Conservation (phyloP, 2,329 filamentous ascomycete species). For the Pseudocercospora ulei region DNA sequence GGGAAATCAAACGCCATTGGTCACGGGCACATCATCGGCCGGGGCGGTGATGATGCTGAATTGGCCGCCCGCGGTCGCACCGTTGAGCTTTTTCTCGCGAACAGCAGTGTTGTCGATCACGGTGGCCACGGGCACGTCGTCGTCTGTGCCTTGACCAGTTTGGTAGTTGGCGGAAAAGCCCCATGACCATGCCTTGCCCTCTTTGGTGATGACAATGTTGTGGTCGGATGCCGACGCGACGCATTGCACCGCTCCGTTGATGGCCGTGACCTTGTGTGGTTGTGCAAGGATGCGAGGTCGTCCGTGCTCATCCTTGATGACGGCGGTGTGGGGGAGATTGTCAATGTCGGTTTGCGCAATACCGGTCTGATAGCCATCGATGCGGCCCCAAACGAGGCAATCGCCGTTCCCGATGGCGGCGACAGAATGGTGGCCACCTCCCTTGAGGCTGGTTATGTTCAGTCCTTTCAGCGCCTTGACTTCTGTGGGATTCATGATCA, state of each 20-base stretch:
- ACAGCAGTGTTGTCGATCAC: constrained; percentile 77
- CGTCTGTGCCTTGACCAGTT: constrained; percentile 65
- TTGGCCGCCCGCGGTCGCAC: constrained; percentile 80
- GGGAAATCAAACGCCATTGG: constrained; percentile 15
- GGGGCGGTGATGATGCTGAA: constrained; percentile 49
- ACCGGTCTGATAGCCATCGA: constrained; percentile 50
- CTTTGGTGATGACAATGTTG: constrained; percentile 57
- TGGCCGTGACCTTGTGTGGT: constrained; percentile 50
- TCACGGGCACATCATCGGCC: constrained; percentile 15
- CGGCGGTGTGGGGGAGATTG: constrained; percentile 48
- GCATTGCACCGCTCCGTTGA: constrained; percentile 40
- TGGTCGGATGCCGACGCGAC: constrained; percentile 57
- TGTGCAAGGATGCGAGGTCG: constrained; percentile 61
- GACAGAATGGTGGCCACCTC: constrained; percentile 66
- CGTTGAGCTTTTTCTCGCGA: constrained; percentile 61
- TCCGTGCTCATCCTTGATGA: constrained; percentile 52
- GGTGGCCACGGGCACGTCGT: constrained; percentile 69
- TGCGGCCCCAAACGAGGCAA: constrained; percentile 51
- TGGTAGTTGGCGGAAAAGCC: constrained; percentile 74
- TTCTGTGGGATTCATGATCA: constrained; percentile 60
- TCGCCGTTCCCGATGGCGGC: constrained; percentile 42
- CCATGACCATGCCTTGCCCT: constrained; percentile 67
- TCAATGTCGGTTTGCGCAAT: constrained; percentile 41
- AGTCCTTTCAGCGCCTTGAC: constrained; percentile 55
- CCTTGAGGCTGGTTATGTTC: constrained; percentile 58